Percentiles rank a stretch among this genome's conserved stretches.
phyloP scores from a whole-genome alignment of 257 asterid species.

The Solanum clarkiae region DNA sequence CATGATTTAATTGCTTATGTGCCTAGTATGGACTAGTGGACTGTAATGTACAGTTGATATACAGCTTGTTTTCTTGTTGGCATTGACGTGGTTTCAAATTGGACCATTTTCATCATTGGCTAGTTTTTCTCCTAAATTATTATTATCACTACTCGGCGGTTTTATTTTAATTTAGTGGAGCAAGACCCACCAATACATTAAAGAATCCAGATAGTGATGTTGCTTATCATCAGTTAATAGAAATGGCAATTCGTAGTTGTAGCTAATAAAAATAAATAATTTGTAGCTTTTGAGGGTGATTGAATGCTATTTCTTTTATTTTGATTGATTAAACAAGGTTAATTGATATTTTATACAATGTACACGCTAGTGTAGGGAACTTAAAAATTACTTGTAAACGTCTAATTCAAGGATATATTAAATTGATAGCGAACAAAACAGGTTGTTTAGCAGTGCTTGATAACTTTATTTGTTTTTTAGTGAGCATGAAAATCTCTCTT shows the following conservation, averaged over 20 bases:
- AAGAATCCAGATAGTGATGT: neutral
- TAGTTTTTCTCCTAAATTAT: neutral
- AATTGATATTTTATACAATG: neutral
- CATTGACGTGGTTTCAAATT: neutral
- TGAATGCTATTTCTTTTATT: neutral
- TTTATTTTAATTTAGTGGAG: neutral
- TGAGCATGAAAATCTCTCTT: neutral
- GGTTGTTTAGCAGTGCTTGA: neutral
- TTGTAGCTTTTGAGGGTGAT: neutral
- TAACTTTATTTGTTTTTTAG: neutral
- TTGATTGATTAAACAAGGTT: neutral
- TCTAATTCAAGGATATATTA: neutral
- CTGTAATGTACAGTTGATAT: neutral
- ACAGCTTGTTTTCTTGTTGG: neutral
- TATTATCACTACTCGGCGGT: neutral
- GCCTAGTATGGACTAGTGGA: neutral
- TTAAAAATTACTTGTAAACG: neutral
- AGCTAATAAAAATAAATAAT: neutral
- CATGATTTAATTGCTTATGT: neutral
- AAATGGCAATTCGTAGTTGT: neutral
- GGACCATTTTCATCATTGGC: neutral
- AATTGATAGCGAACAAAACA: neutral
- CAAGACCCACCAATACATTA: neutral
- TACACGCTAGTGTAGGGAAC: neutral
- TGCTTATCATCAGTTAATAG: neutral